phyloP scores from a whole-genome alignment of 345 rosid genomes.

The Citrus sp. region DNA sequence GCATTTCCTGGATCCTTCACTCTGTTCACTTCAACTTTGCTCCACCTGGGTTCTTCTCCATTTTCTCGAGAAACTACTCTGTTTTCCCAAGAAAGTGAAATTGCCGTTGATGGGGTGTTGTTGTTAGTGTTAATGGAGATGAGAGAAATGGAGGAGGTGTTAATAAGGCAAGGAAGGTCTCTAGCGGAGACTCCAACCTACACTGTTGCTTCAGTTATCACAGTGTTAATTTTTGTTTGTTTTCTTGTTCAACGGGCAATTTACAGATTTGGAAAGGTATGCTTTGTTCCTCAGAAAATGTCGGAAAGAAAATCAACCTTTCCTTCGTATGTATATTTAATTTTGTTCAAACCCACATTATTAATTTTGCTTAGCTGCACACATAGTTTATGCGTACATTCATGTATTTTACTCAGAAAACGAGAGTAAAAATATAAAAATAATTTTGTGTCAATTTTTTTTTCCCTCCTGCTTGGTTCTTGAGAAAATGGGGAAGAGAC shows the following conservation, averaged over 20 bases:
- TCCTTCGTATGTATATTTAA: background rate
- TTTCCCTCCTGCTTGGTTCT: background rate
- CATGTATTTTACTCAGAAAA: too few relatives aligned
- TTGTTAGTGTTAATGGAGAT: constrained; percentile 1
- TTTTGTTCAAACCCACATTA: background rate
- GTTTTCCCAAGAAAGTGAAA: background rate
- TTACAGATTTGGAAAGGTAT: constrained; percentile 84
- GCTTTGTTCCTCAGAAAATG: background rate
- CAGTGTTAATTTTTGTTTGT: constrained; percentile 74
- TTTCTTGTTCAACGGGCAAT: constrained; percentile 72
- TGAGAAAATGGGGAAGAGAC: background rate
- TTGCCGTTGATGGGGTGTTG: background rate
- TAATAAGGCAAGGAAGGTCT: constrained; percentile 58
- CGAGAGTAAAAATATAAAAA: too few relatives aligned
- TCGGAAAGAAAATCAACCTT: background rate
- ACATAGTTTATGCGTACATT: too few relatives aligned
- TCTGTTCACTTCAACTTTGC: background rate
- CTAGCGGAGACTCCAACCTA: constrained; percentile 92
- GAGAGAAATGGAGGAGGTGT: constrained; percentile 37
- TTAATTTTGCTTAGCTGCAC: background rate
- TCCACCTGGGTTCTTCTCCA: constrained; percentile 13
- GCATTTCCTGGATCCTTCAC: constrained; percentile 32
- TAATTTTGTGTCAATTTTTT: too few relatives aligned
- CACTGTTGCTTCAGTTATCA: constrained; percentile 77
- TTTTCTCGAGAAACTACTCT: background rate